phyloP scores from a whole-genome alignment of 345 rosid genomes.

The Draba incana region DNA sequence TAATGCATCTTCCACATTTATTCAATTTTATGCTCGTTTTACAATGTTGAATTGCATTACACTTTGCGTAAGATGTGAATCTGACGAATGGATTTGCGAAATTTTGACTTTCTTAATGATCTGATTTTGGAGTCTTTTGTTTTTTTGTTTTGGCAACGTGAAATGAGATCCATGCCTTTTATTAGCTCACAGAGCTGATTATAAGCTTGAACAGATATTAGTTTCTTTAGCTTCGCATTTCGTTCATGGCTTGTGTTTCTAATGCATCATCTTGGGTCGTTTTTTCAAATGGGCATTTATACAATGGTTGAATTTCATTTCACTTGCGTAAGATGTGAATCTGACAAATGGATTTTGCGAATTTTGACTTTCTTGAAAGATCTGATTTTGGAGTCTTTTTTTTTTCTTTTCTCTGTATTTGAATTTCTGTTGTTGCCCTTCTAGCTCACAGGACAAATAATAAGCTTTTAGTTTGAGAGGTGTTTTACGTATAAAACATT shows the following conservation, averaged over 20 bases:
- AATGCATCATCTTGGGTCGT: too few relatives aligned
- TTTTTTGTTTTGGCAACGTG: too few relatives aligned
- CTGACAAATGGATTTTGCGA: slow-evolving; percentile 16
- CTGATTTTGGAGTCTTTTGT: too few relatives aligned
- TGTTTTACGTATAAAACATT: neutral
- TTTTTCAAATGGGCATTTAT: too few relatives aligned
- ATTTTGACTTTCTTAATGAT: neutral
- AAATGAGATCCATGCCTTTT: too few relatives aligned
- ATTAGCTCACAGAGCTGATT: too few relatives aligned
- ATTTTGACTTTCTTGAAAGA: neutral
- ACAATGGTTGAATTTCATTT: slow-evolving; percentile 9
- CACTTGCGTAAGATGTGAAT: slow-evolving; percentile 13
- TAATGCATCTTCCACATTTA: neutral
- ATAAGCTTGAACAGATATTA: too few relatives aligned
- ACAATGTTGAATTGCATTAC: slow-evolving; percentile 15
- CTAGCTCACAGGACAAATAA: slow-evolving; percentile 1
- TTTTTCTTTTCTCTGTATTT: neutral
- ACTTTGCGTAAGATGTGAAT: slow-evolving; percentile 12
- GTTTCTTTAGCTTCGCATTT: too few relatives aligned
- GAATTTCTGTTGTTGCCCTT: neutral
- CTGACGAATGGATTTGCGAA: slow-evolving; percentile 18
- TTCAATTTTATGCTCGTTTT: neutral
- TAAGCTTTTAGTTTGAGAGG: slow-evolving; percentile 8
- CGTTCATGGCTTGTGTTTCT: too few relatives aligned
- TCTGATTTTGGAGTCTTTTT: neutral